Conservation (phyloP, 2,329 filamentous ascomycete genomes). For the Talaromyces sp. region DNA sequence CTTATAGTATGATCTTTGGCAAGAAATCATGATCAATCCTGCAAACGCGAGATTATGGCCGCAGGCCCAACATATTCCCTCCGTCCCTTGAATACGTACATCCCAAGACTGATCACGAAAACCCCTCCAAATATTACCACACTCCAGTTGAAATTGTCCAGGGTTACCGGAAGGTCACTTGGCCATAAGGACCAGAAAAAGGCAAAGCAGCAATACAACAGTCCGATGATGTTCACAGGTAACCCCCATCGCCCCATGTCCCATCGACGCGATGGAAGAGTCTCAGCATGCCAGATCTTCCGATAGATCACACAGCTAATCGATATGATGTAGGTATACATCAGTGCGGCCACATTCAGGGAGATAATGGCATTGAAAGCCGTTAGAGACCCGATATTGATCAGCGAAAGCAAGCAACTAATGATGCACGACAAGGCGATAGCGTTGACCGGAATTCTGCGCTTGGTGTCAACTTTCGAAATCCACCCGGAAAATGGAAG, state of each 20-base stretch:
- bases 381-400: constrained; percentile 53
- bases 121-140: constrained; percentile 45
- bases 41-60: not conserved
- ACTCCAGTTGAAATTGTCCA: constrained; percentile 52
- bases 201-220: not conserved
- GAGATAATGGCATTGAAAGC: constrained; percentile 56
- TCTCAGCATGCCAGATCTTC: constrained; percentile 39
- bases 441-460: constrained; percentile 46
- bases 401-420: constrained; percentile 44
- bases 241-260: constrained; percentile 46
- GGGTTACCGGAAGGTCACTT: constrained; percentile 35
- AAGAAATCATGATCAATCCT: not conserved
- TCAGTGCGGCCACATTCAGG: constrained; percentile 48
- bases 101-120: constrained; percentile 41
- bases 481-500: constrained; percentile 45
- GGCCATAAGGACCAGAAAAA: constrained; percentile 50
- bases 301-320: constrained; percentile 48
- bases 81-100: constrained; percentile 31
- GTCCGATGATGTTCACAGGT: constrained; percentile 40
- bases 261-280: constrained; percentile 44
- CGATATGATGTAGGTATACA: constrained; percentile 53
- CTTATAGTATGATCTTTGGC: not conserved
- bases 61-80: constrained; percentile 19
- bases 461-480: constrained; percentile 34
- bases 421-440: constrained; percentile 34